Evolutionary conservation across 1,139 yeast species (phyloP).

Genomic region (Dujonia santamariae): DNA sequence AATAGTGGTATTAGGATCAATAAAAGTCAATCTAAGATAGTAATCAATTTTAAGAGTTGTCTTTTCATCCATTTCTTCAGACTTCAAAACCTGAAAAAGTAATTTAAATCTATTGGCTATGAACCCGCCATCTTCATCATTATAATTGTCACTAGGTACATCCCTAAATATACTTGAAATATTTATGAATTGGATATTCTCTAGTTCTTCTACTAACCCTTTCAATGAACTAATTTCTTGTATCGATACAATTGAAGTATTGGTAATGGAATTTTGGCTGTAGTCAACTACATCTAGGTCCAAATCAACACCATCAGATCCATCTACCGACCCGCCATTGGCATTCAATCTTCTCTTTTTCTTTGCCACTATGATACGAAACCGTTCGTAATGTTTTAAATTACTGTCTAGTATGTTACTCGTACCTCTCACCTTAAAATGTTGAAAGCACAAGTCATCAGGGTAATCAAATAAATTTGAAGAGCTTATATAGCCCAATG

Average conservation of each 20-base stretch:
- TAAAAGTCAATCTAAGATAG: conserved; percentile 4
- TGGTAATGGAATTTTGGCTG: conserved; percentile 1
- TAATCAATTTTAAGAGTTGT: conserved; percentile 1
- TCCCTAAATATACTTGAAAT: conserved; percentile 5
- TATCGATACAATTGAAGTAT: conserved; percentile 11
- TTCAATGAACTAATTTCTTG: conserved; percentile 17
- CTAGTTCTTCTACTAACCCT: conserved; percentile 16
- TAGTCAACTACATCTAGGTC: conserved; percentile 11
- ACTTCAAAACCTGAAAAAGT: too few relatives aligned
- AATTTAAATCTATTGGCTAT: too few relatives aligned
- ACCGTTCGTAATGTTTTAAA: conserved; percentile 14
- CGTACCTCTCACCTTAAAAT: too few relatives aligned
- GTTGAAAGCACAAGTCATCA: not conserved
- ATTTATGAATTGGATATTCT: conserved; percentile 15
- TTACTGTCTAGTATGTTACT: conserved; percentile 7
- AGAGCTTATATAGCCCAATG: not conserved
- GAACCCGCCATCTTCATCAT: too few relatives aligned
- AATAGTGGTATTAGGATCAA: conserved; percentile 1
- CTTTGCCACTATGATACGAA: conserved; percentile 7
- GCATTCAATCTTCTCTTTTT: conserved; percentile 3
- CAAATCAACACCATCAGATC: conserved; percentile 10
- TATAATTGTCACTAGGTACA: not conserved
- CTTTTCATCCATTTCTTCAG: too few relatives aligned
- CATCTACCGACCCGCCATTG: not conserved
- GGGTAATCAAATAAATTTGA: not conserved